Conservation (phyloP, 2,329 filamentous ascomycete species). For the Xylogone sp. region DNA sequence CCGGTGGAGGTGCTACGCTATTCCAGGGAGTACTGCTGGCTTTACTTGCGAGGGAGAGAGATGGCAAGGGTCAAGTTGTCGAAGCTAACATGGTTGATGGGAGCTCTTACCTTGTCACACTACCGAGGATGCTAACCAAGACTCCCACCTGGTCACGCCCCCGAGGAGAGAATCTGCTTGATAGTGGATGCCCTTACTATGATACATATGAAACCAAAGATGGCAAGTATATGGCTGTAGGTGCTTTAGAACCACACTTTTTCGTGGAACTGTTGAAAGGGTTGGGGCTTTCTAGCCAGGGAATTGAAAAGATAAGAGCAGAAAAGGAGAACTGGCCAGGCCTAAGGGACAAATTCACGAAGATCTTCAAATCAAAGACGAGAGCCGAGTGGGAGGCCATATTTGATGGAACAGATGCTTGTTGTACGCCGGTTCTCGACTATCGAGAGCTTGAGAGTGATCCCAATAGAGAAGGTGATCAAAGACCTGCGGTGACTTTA, state of each 20-base stretch:
- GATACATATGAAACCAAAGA: conserved; percentile 84
- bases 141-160: conserved; percentile 57
- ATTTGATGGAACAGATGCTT: conserved; percentile 90
- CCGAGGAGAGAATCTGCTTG: conserved; percentile 74
- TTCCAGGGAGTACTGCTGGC: conserved; percentile 82
- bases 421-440: conserved; percentile 81
- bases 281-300: conserved; percentile 52
- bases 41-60: conserved; percentile 59
- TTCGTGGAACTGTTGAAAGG: conserved; percentile 66
- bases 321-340: conserved; percentile 65
- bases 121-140: conserved; percentile 66
- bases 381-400: conserved; percentile 77
- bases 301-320: conserved; percentile 49
- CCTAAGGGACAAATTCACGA: conserved; percentile 57
- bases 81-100: conserved; percentile 98
- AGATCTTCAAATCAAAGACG: conserved; percentile 64
- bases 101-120: conserved; percentile 71
- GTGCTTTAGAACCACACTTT: conserved; percentile 85
- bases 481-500: conserved; percentile 67
- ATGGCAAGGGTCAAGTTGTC: conserved; percentile 78
- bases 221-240: conserved; percentile 78
- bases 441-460: conserved; percentile 64
- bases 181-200: conserved; percentile 85
- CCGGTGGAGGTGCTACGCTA: conserved; percentile 78
- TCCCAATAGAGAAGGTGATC: conserved; percentile 56